Conservation (phyloP, 2,329 filamentous ascomycete species). For the Akanthomyces lecanii region DNA sequence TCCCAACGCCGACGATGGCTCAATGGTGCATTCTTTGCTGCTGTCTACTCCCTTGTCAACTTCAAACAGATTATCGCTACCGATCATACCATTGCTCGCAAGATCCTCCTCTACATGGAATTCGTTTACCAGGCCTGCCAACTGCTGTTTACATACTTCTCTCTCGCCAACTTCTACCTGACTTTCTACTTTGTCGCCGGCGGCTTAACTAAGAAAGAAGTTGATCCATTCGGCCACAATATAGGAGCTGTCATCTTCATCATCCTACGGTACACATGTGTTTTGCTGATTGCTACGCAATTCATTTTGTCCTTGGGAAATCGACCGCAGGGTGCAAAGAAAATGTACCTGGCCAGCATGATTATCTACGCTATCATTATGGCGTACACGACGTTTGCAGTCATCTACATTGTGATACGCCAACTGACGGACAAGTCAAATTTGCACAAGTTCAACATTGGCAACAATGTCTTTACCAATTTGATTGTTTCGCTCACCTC, state of each 20-base stretch:
- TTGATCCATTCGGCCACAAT: slow-evolving; percentile 89
- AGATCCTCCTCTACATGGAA: slow-evolving; percentile 88
- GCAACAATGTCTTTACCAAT: slow-evolving; percentile 91
- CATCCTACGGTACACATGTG: slow-evolving; percentile 77
- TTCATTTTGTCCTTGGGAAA: slow-evolving; percentile 97
- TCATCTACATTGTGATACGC: slow-evolving; percentile 81
- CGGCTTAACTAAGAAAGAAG: slow-evolving; percentile 69
- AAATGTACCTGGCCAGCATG: slow-evolving; percentile 83
- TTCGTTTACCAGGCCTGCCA: slow-evolving; percentile 93
- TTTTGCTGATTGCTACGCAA: slow-evolving; percentile 86
- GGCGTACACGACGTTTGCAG: slow-evolving; percentile 88
- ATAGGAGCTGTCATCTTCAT: slow-evolving; percentile 83
- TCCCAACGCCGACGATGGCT: slow-evolving; percentile 95
- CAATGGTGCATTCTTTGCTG: slow-evolving; percentile 97
- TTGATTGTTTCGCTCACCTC: slow-evolving; percentile 85
- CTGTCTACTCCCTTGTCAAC: slow-evolving; percentile 94
- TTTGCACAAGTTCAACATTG: slow-evolving; percentile 52
- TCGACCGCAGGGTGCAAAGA: slow-evolving; percentile 88
- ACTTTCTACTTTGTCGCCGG: slow-evolving; percentile 98
- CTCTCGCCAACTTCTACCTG: slow-evolving; percentile 96
- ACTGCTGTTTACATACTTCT: slow-evolving; percentile 95
- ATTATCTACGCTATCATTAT: slow-evolving; percentile 91
- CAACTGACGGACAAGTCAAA: slow-evolving; percentile 58
- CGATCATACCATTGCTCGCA: slow-evolving; percentile 84
- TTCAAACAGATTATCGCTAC: slow-evolving; percentile 90